Conservation (phyloP, 352 stramenopile species). For the Blastocystis sp. region DNA sequence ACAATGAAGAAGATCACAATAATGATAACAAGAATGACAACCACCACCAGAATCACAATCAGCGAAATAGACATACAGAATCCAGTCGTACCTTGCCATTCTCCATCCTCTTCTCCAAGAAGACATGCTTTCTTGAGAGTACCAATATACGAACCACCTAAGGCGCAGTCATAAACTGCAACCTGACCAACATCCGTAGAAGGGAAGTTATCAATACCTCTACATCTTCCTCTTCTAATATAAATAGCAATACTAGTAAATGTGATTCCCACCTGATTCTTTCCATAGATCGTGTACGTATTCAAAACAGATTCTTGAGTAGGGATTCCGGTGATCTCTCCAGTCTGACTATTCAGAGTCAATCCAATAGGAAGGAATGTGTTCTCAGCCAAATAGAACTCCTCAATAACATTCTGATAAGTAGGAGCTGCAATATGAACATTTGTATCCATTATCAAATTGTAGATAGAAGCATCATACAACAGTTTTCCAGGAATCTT, state of each 20-base stretch:
- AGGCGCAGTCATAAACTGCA: neutral
- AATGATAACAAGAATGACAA: neutral
- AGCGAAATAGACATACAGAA: conserved; percentile 2
- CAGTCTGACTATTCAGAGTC: neutral
- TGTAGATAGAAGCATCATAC: neutral
- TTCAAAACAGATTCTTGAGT: neutral
- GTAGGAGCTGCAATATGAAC: neutral
- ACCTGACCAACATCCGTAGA: neutral
- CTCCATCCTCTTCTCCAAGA: neutral
- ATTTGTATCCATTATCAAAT: neutral
- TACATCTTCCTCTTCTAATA: neutral
- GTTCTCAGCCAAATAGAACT: neutral
- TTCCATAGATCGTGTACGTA: conserved; percentile 17
- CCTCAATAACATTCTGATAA: neutral
- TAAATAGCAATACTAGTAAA: neutral
- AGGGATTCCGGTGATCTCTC: neutral
- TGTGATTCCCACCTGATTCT: neutral
- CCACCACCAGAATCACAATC: conserved; percentile 4
- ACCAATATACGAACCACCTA: neutral
- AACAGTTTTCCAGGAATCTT: neutral
- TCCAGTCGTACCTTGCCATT: neutral
- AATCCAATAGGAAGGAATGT: neutral
- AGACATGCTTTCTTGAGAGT: neutral
- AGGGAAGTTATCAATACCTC: neutral
- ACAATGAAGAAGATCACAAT: neutral